Base-by-base conservation (phyloP, 371 early-diverging fungal species). In the Paraphysoderma sedebokerense region DNA sequence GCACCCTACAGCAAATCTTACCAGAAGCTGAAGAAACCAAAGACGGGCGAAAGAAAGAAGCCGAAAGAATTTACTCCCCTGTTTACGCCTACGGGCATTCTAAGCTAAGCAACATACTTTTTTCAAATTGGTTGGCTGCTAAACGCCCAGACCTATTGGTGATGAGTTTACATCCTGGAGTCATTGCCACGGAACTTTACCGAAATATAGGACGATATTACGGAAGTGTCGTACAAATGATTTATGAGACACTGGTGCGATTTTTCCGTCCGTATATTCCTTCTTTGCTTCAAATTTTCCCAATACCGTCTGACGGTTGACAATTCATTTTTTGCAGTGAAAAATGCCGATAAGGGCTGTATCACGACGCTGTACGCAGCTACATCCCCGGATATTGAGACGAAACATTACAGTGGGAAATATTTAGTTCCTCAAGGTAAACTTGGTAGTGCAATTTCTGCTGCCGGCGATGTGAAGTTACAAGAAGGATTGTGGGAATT, bases 61-160 rank as follows among this genome's bases (percentile, higher is more conserved):
- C 28, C 13, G 47, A 51, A 12, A 28, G 17, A 20, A 12, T 22
- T 3, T 41, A 35, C 13, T 8, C 8, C 0, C 19, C 47, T 6
- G 19, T 34, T 13, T n/a, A 24, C 7, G 15, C 34, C 13, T 53
- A 53, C 34, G 38, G 24, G 0, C 26, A 53, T 7, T 33, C 54
- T 0, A 53, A 53, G 40, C 41, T 53, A 22, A 5, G n/a, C 29
- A 44, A 31, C 29, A 6, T 34, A n/a, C 24, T 49, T 13, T 52
- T 53, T 23, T 37, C 30, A 36, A 49, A 51, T 29, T 36, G 36
- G 26, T 28, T 53, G 4, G 50, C 51, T 3, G 19, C n/a, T 13
- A 15, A 8, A 3, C n/a, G 44, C 26, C 6, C 51, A 41, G 27
- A 26, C 22, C 13, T 3, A 38, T 4, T 27, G 30, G 22, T 39